phyloP scores from a whole-genome alignment of 768 basidiomycete species.

The Tubosaeta sp. region DNA sequence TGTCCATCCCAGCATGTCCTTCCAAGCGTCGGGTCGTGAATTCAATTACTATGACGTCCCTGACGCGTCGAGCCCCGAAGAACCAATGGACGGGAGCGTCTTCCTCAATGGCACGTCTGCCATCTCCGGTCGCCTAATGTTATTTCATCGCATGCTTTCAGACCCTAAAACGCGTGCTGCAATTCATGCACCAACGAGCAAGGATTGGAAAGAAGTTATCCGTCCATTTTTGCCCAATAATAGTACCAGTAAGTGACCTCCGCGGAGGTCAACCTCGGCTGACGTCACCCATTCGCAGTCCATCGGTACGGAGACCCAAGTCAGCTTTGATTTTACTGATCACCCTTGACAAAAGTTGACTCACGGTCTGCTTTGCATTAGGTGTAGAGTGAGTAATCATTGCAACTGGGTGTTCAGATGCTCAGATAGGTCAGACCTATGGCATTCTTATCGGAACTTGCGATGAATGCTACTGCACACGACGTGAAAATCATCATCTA shows the following conservation, averaged over 20 bases:
- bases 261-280: background rate
- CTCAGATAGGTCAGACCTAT: constrained; percentile 43
- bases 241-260: constrained; percentile 9
- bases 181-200: constrained; percentile 65
- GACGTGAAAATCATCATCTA: constrained; percentile 49
- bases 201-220: constrained; percentile 37
- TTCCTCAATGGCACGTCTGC: constrained; percentile 50
- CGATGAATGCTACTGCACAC: constrained; percentile 52
- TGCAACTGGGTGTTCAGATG: background rate
- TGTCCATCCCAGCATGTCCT: background rate
- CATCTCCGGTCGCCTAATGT: constrained; percentile 49
- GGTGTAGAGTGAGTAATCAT: constrained; percentile 32
- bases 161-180: constrained; percentile 51
- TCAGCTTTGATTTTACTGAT: constrained; percentile 12
- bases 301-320: constrained; percentile 27
- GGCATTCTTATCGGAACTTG: constrained; percentile 60
- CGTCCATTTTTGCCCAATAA: constrained; percentile 16
- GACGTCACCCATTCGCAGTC: constrained; percentile 3
- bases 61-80: constrained; percentile 37
- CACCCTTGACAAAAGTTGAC: background rate
- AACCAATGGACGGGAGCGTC: constrained; percentile 41
- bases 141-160: constrained; percentile 31
- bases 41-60: constrained; percentile 2
- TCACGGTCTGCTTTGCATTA: constrained; percentile 2
- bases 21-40: constrained; percentile 4